These are phyloP conservation scores for Candida awuae DNA, from an alignment of 805 yeast genomes.

Conservation along the genomic window DNA sequence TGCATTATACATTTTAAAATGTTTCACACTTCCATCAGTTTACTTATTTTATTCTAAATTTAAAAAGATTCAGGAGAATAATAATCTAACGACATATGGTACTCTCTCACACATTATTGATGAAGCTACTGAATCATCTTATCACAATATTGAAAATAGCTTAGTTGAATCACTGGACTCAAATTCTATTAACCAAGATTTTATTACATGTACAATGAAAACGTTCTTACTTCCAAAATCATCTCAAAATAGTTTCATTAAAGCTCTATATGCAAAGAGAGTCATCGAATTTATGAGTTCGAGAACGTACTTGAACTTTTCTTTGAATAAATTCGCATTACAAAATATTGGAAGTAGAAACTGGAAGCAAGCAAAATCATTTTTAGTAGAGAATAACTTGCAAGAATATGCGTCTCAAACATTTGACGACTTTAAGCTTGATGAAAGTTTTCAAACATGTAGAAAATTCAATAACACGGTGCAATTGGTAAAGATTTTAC, in stretches of 20 bases:
- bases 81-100: neutral
- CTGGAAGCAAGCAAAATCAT: neutral
- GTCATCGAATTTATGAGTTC: slow-evolving; percentile 13
- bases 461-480: neutral
- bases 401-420: neutral
- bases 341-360: slow-evolving; percentile 1
- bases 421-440: neutral
- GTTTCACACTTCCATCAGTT: slow-evolving; percentile 16
- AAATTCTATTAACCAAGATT: neutral
- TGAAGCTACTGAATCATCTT: neutral
- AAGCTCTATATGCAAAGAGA: slow-evolving; percentile 18
- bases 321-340: too few relatives aligned
- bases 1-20: slow-evolving; percentile 17
- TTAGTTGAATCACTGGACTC: neutral
- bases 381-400: neutral
- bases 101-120: neutral
- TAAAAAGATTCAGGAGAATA: neutral
- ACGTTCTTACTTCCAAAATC: slow-evolving; percentile 8
- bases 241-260: slow-evolving; percentile 16
- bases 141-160: neutral
- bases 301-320: too few relatives aligned
- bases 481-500: neutral
- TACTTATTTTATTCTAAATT: neutral
- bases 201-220: slow-evolving; percentile 9
- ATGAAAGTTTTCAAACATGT: too few relatives aligned